Evolutionary conservation across 176 grass and related monocot species (phyloP), one percentile per base, ranked within the genome.

Genomic region (Musa itinerans): DNA sequence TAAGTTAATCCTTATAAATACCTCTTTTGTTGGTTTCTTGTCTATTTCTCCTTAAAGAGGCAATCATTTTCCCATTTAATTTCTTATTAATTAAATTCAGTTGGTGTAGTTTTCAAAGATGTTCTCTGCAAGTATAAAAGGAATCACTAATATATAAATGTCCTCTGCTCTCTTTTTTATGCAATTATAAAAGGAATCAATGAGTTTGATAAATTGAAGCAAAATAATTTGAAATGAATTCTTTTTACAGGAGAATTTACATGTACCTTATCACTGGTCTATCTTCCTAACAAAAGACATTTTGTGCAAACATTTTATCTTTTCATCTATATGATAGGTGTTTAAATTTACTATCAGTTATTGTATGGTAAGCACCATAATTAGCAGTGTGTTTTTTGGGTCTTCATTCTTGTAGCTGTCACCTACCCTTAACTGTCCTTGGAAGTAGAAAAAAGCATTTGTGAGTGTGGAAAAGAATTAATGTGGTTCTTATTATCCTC

Each of bases 401-500:
- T 59, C 7, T 59, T 34, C 29, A 34, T 34, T 34, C 29, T 59
- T 59, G 15, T 59, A 19, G 15, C 16, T 3, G 8, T 59, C n/a
- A 59, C 57, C 15, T 59, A 59, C 16, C 1, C 3, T 59, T 20
- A 34, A 34, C 29, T 57, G 13, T 57, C 5, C 13, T 15, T 57
- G 17, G 54, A 12, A 57, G 54, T 57, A 13, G 54, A 34, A 34
- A 34, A 34, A 34, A 34, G 0, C 29, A 34, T 34, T 34, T 34
- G 29, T 34, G 27, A 2, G 27, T 29, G 29, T 34, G 29, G 29
- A 34, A 34, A 34, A 34, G 29, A 4, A 3, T 17, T 59, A 2
- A 20, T 59, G 57, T n/a, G 15, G 16, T 16, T 59, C 72, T 84
- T 48, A 72, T 73, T 29, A 63, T 50, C 14, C 15, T 81, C 75